These are phyloP conservation scores for Fonsecaea pedrosoi DNA, from an alignment of 2,329 filamentous ascomycete species.

Conservation along the genomic window DNA sequence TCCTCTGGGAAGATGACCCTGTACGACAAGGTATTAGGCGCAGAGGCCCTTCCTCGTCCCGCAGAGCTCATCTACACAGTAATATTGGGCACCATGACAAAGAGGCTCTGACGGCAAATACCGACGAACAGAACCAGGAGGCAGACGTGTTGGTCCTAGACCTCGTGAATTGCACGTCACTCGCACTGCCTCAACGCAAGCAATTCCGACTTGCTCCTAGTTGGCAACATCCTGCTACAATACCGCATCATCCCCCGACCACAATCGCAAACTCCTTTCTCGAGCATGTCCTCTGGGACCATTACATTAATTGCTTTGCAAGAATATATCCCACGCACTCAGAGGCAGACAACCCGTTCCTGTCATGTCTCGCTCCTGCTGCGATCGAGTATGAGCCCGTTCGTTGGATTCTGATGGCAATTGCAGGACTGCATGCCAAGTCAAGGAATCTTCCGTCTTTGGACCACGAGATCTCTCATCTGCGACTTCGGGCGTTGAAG, in stretches of 20 bases:
- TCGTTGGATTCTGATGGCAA: slow-evolving; percentile 8
- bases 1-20: slow-evolving; percentile 15
- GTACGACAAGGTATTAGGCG: slow-evolving; percentile 7
- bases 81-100: neutral
- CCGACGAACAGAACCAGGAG: neutral
- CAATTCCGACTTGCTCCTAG: neutral
- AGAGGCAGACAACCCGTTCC: slow-evolving; percentile 8
- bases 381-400: slow-evolving; percentile 8
- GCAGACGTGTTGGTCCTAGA: neutral
- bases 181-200: neutral
- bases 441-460: slow-evolving; percentile 9
- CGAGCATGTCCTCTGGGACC: slow-evolving; percentile 10
- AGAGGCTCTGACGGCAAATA: neutral
- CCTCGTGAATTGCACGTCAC: neutral
- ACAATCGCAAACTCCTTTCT: neutral
- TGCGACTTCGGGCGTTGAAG: slow-evolving; percentile 8
- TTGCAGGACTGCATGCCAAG: slow-evolving; percentile 10
- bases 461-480: neutral
- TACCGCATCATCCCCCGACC: neutral
- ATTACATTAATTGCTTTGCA: slow-evolving; percentile 20
- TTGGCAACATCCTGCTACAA: neutral
- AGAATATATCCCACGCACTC: slow-evolving; percentile 15
- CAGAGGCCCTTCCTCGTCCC: neutral
- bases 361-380: slow-evolving; percentile 13
- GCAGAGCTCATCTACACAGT: neutral